Percentiles rank a stretch among this genome's conserved stretches.
Conservation (phyloP, 352 stramenopile species). For the Lagenidium sp. region DNA sequence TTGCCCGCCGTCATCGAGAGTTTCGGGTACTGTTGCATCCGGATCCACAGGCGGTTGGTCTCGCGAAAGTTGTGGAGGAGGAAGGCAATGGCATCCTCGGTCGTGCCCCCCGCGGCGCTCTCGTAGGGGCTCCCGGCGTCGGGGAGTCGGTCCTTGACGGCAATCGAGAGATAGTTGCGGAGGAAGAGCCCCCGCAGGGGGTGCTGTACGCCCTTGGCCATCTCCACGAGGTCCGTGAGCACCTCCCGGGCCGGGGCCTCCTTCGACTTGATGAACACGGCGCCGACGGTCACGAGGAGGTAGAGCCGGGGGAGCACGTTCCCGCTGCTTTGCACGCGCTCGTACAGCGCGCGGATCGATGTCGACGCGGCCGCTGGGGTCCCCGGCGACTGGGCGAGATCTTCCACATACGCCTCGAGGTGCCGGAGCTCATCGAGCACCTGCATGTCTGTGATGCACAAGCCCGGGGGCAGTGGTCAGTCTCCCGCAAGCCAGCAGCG, state of each 20-base stretch:
- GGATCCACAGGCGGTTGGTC: slow-evolving; percentile 99
- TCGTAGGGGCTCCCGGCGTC: slow-evolving; percentile 72
- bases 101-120: slow-evolving; percentile 45
- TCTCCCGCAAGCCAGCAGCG: too few species aligned
- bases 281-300: slow-evolving; percentile 95
- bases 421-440: slow-evolving; percentile 91
- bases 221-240: slow-evolving; percentile 97
- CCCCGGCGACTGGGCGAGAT: too few species aligned
- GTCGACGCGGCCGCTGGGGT: slow-evolving; percentile 60
- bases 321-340: slow-evolving; percentile 92
- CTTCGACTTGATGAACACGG: slow-evolving; percentile 90
- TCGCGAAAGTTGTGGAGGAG: slow-evolving; percentile 96
- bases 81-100: slow-evolving; percentile 93
- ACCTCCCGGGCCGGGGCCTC: slow-evolving; percentile 82
- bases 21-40: slow-evolving; percentile 97
- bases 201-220: slow-evolving; percentile 98
- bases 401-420: slow-evolving; percentile 92
- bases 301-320: slow-evolving; percentile 95
- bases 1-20: slow-evolving; percentile 55
- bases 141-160: slow-evolving; percentile 93
- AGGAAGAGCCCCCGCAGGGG: slow-evolving; percentile 98
- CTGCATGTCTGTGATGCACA: slow-evolving; percentile 46
- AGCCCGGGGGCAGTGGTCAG: too few species aligned
- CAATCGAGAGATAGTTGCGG: slow-evolving; percentile 92
- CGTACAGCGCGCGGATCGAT: slow-evolving; percentile 91